Base-by-base conservation (phyloP, 2,329 filamentous ascomycete species). In the Bipolaris sorokiniana region DNA sequence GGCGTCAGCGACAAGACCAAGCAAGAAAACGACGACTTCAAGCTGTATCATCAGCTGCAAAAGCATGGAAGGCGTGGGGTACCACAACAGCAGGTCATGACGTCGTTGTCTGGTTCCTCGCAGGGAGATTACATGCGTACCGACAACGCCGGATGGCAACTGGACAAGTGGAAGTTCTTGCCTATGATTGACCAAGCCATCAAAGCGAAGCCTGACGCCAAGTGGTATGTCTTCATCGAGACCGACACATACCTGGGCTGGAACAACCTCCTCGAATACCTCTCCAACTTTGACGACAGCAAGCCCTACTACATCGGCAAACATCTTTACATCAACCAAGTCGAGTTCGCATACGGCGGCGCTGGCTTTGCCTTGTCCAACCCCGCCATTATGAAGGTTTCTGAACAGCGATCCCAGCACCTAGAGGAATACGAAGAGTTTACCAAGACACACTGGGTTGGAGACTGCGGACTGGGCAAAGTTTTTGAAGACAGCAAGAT, bases 151-250 rank as follows among this genome's bases (percentile, higher is more conserved):
- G 83, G 82, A 23, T 85, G 83, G 83, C 80, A 77, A 54, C 73
- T 86, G 33, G 83, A 86, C 63, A 85, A 85, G 65, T 86, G 82
- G 82, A 86, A 86, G 69, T 85, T 85, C 63, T 75, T 86, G 23
- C 83, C 83, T 5, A 80, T 85, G 75, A 79, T 83, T 6, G 80
- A 83, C 58, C 78, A 81, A 58, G 80, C 82, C 1, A 75, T 79
- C 40, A 58, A 69, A 16, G 51, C 73, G 47, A 72, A 71, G 58
- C 73, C 74, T 3, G 61, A 69, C 41, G 71, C 71, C 9, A 76
- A 76, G 57, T 77, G 74, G 75, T 77, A 61, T 50, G 69, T 77
- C 54, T 76, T 77, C 61, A 70, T 77, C 36, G 75, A 77, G 56
- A 65, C 72, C 3, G 75, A 77, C 57, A 76, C 75, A 2, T 74